phyloP scores from a whole-genome alignment of 208 protist genomes.

The Vickermania ingenoplastis region DNA sequence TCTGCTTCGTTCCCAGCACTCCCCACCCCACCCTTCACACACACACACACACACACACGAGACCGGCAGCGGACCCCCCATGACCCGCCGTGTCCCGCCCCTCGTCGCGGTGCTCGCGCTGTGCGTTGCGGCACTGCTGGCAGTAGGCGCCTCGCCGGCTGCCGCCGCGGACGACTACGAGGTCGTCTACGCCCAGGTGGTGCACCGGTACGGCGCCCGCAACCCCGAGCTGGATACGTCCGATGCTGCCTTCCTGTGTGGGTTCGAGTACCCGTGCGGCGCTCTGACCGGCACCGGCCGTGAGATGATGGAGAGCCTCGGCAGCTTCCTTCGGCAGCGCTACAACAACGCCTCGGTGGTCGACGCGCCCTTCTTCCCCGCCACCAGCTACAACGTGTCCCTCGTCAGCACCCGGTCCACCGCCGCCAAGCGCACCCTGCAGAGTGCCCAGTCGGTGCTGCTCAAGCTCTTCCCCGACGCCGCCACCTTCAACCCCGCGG shows the following conservation, averaged over 20 bases:
- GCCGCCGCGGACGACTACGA: background rate
- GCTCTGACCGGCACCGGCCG: background rate
- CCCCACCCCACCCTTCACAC: too few relatives aligned
- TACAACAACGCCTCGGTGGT: conserved; percentile 21
- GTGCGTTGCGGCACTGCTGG: background rate
- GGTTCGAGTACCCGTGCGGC: background rate
- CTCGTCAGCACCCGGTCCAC: conserved; percentile 49
- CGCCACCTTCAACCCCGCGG: conserved; percentile 28
- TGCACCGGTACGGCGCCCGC: background rate
- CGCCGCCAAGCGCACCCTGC: conserved; percentile 40
- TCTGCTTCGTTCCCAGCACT: too few relatives aligned
- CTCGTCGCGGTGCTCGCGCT: background rate
- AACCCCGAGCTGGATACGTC: conserved; percentile 1
- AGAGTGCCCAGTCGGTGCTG: conserved; percentile 41
- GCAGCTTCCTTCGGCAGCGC: conserved; percentile 24
- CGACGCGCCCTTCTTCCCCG: conserved; percentile 16
- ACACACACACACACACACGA: background rate
- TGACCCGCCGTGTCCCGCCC: background rate
- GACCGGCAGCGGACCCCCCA: background rate
- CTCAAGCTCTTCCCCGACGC: conserved; percentile 30
- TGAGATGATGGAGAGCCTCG: conserved; percentile 7
- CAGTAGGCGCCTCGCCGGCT: background rate
- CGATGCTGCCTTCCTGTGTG: background rate
- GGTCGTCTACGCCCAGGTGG: background rate
- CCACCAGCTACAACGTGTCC: conserved; percentile 30